Evolutionary conservation across 805 yeast species (phyloP).

Genomic region (Candida lessepsii): DNA sequence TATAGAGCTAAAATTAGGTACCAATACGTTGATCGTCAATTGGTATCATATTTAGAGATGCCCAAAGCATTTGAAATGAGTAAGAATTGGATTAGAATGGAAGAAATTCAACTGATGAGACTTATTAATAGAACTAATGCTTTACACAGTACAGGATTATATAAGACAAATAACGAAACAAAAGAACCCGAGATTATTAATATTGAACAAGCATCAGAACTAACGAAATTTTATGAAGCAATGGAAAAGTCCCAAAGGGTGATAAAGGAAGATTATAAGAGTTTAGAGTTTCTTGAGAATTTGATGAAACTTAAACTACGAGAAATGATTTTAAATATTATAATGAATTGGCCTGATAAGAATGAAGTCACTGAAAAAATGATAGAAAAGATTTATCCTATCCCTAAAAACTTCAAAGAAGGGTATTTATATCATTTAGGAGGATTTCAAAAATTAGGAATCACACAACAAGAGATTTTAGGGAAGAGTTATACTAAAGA

Average conservation of each 20-base stretch:
- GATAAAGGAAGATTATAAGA: not conserved
- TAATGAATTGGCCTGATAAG: not conserved
- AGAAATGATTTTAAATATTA: constrained; percentile 2
- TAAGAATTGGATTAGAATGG: constrained; percentile 40
- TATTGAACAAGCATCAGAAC: not conserved
- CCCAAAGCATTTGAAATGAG: constrained; percentile 57
- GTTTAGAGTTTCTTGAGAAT: not conserved
- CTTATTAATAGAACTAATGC: constrained; percentile 13
- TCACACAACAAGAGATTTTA: constrained; percentile 4
- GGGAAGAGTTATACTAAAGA: not conserved
- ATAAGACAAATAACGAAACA: too few species aligned
- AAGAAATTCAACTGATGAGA: constrained; percentile 21
- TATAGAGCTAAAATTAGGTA: not conserved
- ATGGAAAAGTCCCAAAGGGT: not conserved
- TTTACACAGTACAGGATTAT: too few species aligned
- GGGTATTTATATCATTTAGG: constrained; percentile 5
- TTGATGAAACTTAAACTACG: not conserved
- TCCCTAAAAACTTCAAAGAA: not conserved
- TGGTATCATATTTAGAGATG: constrained; percentile 42
- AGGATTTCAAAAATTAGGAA: constrained; percentile 5
- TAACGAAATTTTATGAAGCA: constrained; percentile 1
- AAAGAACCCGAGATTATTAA: constrained; percentile 2
- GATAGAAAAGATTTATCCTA: not conserved
- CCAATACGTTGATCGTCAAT: constrained; percentile 10
- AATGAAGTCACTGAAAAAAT: not conserved